A percentile compares a stretch with the other conserved stretches of the same genome.
Evolutionary conservation across 208 protist genomes (phyloP).

Genomic region (Leishmania turanica): DNA sequence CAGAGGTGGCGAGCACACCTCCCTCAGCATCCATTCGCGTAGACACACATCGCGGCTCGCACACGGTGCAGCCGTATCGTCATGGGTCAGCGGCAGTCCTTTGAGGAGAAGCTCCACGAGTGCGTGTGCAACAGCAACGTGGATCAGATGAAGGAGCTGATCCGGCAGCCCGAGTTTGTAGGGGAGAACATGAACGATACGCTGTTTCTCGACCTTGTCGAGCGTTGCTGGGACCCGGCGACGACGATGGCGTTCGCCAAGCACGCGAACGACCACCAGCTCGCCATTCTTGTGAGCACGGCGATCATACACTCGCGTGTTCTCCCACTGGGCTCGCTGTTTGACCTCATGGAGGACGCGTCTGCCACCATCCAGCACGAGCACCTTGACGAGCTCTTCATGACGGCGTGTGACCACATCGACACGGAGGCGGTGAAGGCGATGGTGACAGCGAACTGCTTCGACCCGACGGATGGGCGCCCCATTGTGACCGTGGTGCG

Average conservation of each 20-base stretch:
- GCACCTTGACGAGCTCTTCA: slow-evolving; percentile 70
- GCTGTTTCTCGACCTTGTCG: slow-evolving; percentile 69
- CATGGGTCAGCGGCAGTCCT: slow-evolving; percentile 71
- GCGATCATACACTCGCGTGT: slow-evolving; percentile 62
- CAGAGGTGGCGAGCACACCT: neutral
- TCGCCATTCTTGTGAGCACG: slow-evolving; percentile 60
- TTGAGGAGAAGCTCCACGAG: slow-evolving; percentile 46
- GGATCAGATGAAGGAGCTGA: slow-evolving; percentile 41
- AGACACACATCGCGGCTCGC: neutral
- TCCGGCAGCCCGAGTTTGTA: slow-evolving; percentile 44
- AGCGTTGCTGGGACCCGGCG: slow-evolving; percentile 49
- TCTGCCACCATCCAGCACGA: slow-evolving; percentile 50
- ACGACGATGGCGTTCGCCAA: slow-evolving; percentile 57
- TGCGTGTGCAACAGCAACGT: slow-evolving; percentile 65
- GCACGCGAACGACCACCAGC: slow-evolving; percentile 66
- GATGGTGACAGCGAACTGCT: slow-evolving; percentile 67
- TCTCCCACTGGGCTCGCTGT: slow-evolving; percentile 50
- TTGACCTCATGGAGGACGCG: slow-evolving; percentile 55
- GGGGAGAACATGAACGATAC: slow-evolving; percentile 39
- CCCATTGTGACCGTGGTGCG: slow-evolving; percentile 67
- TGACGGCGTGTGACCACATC: slow-evolving; percentile 66
- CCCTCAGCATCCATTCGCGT: neutral
- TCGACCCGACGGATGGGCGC: slow-evolving; percentile 51
- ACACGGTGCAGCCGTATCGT: neutral
- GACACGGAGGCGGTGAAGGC: slow-evolving; percentile 59